Evolutionary conservation across 768 basidiomycete species (phyloP).

Genomic region (Rhodotorula babjevae): DNA sequence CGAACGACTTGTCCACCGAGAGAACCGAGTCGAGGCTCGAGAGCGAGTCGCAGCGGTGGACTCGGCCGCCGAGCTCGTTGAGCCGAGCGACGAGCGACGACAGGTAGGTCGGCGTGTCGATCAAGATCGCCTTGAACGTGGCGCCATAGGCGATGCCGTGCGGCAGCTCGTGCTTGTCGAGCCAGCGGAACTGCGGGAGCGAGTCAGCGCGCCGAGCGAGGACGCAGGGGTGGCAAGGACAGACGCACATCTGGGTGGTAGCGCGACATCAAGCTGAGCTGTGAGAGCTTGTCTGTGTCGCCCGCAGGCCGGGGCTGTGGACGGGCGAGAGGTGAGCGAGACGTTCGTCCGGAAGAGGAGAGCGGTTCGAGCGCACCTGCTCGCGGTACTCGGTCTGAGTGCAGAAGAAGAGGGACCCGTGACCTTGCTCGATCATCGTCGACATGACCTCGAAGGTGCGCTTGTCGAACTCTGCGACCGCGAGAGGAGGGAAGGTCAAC

Average conservation of each 20-base stretch:
- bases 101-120: conserved; percentile 63
- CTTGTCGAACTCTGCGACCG: conserved; percentile 58
- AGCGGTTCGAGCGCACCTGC: neutral
- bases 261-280: conserved; percentile 16
- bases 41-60: conserved; percentile 53
- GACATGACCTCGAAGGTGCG: conserved; percentile 73
- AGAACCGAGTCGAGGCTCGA: neutral
- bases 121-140: conserved; percentile 63
- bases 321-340: neutral
- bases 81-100: conserved; percentile 62
- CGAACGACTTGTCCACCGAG: neutral
- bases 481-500: neutral
- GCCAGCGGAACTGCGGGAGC: conserved; percentile 46
- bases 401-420: conserved; percentile 8
- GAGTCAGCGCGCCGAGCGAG: neutral
- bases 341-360: neutral
- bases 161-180: conserved; percentile 52
- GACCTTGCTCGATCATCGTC: conserved; percentile 51
- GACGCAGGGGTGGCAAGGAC: neutral
- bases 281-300: neutral
- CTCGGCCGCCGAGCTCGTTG: conserved; percentile 58
- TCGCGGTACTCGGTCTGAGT: conserved; percentile 30
- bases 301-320: neutral
- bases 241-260: conserved; percentile 23
- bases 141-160: conserved; percentile 54